A percentile compares a stretch with the other conserved stretches of the same genome.
phyloP scores from a whole-genome alignment of 2,329 filamentous ascomycete species.

The Botrytis pseudocinerea region DNA sequence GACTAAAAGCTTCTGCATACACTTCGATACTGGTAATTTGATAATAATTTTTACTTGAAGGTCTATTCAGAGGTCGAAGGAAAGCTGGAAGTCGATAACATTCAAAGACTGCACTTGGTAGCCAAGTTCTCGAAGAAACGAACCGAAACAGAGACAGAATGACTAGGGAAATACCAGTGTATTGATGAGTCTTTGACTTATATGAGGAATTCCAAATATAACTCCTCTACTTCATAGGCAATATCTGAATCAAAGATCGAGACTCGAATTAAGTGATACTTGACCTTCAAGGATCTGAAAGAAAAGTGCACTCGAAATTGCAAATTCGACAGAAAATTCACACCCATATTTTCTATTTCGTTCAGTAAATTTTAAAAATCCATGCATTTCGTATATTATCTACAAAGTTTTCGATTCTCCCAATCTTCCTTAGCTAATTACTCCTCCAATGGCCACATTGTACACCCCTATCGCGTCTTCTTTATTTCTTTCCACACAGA shows the following conservation, averaged over 20 bases:
- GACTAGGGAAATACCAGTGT: too few relatives aligned
- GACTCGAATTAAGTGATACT: neutral
- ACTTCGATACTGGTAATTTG: rapidly evolving
- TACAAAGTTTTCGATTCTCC: too few relatives aligned
- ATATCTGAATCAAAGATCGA: neutral
- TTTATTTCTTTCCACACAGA: neutral
- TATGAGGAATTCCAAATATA: too few relatives aligned
- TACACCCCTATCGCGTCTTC: neutral
- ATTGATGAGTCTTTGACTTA: too few relatives aligned
- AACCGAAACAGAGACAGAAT: too few relatives aligned
- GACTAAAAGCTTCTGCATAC: neutral
- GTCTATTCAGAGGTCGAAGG: neutral
- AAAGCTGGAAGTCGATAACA: neutral
- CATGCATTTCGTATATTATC: too few relatives aligned
- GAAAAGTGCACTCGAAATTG: neutral
- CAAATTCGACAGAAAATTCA: too few relatives aligned
- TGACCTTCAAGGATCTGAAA: neutral
- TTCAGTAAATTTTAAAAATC: too few relatives aligned
- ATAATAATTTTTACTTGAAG: neutral
- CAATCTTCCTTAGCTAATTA: too few relatives aligned
- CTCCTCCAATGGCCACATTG: neutral
- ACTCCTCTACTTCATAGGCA: too few relatives aligned
- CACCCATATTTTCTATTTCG: too few relatives aligned
- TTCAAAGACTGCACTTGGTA: neutral
- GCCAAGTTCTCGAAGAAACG: neutral